Evolutionary conservation across 177 flowering plant species (phyloP).

Genomic region (Vitis hybrid): DNA sequence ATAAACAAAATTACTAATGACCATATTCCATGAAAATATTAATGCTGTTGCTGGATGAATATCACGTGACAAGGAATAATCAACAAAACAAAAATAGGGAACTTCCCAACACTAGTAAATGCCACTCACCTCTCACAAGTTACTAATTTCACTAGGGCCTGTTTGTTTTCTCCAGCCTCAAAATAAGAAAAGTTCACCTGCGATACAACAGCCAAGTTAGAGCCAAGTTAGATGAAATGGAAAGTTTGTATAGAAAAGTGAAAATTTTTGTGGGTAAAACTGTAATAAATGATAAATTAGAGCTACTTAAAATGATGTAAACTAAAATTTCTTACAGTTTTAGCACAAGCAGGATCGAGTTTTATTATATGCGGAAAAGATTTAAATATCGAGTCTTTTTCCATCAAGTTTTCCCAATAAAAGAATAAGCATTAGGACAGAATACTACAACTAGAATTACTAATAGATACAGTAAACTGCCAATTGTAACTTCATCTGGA

Average conservation of each 20-base stretch:
- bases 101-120: neutral
- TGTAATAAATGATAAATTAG: too few relatives aligned
- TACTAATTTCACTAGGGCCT: slow-evolving; percentile 86
- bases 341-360: too few relatives aligned
- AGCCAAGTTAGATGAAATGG: neutral
- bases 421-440: too few relatives aligned
- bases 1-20: neutral
- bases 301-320: too few relatives aligned
- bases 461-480: too few relatives aligned
- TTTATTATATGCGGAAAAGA: too few relatives aligned
- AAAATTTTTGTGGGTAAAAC: neutral
- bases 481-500: too few relatives aligned
- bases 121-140: slow-evolving; percentile 63
- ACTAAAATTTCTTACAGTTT: too few relatives aligned
- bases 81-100: neutral
- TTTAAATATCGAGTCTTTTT: too few relatives aligned
- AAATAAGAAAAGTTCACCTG: slow-evolving; percentile 89
- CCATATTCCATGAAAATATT: too few relatives aligned
- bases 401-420: too few relatives aligned
- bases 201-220: slow-evolving; percentile 6
- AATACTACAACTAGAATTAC: too few relatives aligned
- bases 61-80: neutral
- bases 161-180: slow-evolving; percentile 96
- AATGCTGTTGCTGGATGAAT: neutral
- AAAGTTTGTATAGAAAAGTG: neutral